A percentile compares a stretch with the other conserved stretches of the same genome.
Evolutionary conservation across 116 monocot genomes (phyloP).

Genomic region (Cymodocea nodosa): DNA sequence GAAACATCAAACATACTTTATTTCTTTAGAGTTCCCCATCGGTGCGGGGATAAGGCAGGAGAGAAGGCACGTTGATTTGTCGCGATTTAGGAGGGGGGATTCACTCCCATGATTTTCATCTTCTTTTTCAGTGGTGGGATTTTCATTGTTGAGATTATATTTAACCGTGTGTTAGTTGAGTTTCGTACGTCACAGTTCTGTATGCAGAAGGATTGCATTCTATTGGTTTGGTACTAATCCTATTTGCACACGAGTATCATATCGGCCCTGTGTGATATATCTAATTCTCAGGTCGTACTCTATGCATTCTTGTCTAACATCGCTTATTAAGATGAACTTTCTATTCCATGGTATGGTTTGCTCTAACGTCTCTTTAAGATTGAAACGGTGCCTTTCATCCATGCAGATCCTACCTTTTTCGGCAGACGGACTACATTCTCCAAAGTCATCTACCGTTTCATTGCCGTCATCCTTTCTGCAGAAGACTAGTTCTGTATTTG

Average conservation of each 20-base stretch:
- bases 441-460: constrained; percentile 25
- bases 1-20: too few relatives aligned
- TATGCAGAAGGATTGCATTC: not conserved
- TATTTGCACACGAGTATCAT: not conserved
- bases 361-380: not conserved
- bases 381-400: not conserved
- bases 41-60: too few relatives aligned
- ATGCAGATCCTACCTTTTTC: constrained; percentile 24
- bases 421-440: constrained; percentile 23
- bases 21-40: too few relatives aligned
- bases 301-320: not conserved
- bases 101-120: too few relatives aligned
- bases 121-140: too few relatives aligned
- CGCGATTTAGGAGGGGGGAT: too few relatives aligned
- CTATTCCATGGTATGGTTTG: not conserved
- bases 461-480: constrained; percentile 27
- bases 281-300: not conserved
- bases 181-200: too few relatives aligned
- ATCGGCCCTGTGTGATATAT: not conserved
- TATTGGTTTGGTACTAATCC: not conserved
- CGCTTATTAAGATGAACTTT: not conserved
- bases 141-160: too few relatives aligned
- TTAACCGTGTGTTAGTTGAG: too few relatives aligned
- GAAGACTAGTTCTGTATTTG: constrained; percentile 14
- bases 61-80: too few relatives aligned